Evolutionary conservation across 140 eudicot genomes (phyloP).

Genomic region (Erigeron philadelphicus): DNA sequence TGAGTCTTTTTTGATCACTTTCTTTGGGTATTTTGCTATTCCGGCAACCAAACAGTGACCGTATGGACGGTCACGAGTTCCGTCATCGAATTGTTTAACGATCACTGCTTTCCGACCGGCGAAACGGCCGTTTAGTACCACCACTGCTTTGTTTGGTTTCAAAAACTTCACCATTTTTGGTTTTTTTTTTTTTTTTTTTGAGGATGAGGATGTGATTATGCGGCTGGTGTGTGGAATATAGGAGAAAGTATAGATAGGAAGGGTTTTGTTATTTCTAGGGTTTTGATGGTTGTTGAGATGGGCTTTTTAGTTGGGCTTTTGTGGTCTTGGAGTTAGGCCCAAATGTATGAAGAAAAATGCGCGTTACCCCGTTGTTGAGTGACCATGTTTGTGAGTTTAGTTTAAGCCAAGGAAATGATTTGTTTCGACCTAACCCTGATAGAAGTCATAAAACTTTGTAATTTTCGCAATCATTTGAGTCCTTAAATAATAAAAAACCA

Average conservation of each 20-base stretch:
- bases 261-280: background rate
- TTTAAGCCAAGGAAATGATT: too few species aligned
- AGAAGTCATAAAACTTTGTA: too few species aligned
- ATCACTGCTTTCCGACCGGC: slow-evolving; percentile 33
- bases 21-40: slow-evolving; percentile 33
- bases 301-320: too few species aligned
- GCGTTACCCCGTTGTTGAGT: too few species aligned
- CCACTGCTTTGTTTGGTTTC: slow-evolving; percentile 40
- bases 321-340: too few species aligned
- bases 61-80: slow-evolving; percentile 37
- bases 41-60: slow-evolving; percentile 38
- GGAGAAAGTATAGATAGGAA: too few species aligned
- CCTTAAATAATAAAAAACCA: too few species aligned
- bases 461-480: too few species aligned
- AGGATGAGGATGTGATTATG: background rate
- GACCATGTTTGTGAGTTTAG: too few species aligned
- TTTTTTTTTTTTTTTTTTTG: background rate
- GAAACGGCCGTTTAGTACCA: slow-evolving; percentile 36
- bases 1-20: slow-evolving; percentile 32
- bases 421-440: too few species aligned
- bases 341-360: too few species aligned
- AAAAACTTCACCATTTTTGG: slow-evolving; percentile 37
- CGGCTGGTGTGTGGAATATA: too few species aligned
- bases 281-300: background rate
- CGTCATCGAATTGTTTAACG: slow-evolving; percentile 33